Percentiles rank a stretch among this genome's conserved stretches.
Conservation (phyloP, 805 yeast genomes). For the Ogataea naganishii region DNA sequence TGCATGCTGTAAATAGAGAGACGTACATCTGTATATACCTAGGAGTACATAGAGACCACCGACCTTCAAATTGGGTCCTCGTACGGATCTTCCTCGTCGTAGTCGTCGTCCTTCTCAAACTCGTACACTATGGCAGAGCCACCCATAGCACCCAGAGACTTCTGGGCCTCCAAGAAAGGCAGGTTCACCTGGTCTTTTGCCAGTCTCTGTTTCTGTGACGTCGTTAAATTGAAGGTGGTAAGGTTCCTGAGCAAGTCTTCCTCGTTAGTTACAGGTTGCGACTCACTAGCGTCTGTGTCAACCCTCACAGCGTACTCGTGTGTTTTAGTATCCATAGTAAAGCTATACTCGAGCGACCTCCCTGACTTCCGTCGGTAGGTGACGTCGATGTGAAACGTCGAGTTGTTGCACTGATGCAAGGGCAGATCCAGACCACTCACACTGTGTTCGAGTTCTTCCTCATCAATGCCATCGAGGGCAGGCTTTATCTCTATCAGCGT, state of each 20-base stretch:
- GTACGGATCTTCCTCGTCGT: conserved; percentile 96
- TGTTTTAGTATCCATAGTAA: conserved; percentile 36
- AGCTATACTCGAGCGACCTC: conserved; percentile 52
- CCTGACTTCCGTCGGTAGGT: conserved; percentile 81
- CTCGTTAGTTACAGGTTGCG: conserved; percentile 28
- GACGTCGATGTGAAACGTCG: conserved; percentile 38
- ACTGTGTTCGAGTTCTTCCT: conserved; percentile 36
- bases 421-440: conserved; percentile 39
- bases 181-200: conserved; percentile 82
- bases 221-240: conserved; percentile 81
- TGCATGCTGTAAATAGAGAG: too few relatives aligned
- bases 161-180: conserved; percentile 89
- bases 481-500: conserved; percentile 60
- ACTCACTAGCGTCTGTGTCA: conserved; percentile 13
- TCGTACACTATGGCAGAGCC: conserved; percentile 97
- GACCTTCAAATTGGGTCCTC: conserved; percentile 86
- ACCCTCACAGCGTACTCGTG: conserved; percentile 31
- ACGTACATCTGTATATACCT: too few relatives aligned
- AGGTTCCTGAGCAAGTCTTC: conserved; percentile 55
- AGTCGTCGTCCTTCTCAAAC: conserved; percentile 94
- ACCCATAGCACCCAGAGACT: conserved; percentile 54
- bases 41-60: conserved; percentile 2
- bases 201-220: conserved; percentile 62
- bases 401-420: conserved; percentile 36
- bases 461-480: conserved; percentile 23